A percentile compares a stretch with the other conserved stretches of the same genome.
Conservation (phyloP, 2,329 filamentous ascomycete species). For the Plectosphaerella sp. region DNA sequence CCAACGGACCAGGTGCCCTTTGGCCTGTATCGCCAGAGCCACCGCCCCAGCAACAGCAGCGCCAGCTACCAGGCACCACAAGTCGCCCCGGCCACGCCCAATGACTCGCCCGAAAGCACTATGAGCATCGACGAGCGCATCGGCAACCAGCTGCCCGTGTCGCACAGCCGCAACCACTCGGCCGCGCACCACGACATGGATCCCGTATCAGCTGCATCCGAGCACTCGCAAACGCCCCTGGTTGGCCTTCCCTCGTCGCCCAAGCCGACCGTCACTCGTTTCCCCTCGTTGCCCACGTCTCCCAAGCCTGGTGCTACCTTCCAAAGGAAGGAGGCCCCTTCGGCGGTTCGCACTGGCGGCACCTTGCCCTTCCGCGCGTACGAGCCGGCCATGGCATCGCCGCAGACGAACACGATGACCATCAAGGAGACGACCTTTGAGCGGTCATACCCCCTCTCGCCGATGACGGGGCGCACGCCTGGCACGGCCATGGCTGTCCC, state of each 20-base stretch:
- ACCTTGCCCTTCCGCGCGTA: constrained; percentile 58
- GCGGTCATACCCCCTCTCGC: constrained; percentile 48
- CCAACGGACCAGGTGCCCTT: constrained; percentile 41
- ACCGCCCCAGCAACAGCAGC: constrained; percentile 7
- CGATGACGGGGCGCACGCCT: constrained; percentile 53
- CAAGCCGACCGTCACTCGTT: constrained; percentile 28
- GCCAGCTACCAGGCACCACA: constrained; percentile 15
- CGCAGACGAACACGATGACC: constrained; percentile 37
- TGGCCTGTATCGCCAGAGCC: constrained; percentile 15
- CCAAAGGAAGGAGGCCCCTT: constrained; percentile 39
- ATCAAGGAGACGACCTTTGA: constrained; percentile 65
- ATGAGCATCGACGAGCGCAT: constrained; percentile 55
- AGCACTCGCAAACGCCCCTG: constrained; percentile 44
- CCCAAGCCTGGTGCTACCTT: constrained; percentile 40
- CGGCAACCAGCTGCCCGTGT: constrained; percentile 29
- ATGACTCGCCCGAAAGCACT: constrained; percentile 41
- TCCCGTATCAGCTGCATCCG: constrained; percentile 47
- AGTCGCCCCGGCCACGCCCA: constrained; percentile 39
- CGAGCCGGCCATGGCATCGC: constrained; percentile 50
- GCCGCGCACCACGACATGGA: constrained; percentile 36
- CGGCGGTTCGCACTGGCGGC: constrained; percentile 53
- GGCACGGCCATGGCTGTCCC: constrained; percentile 59
- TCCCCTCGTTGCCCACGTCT: constrained; percentile 38
- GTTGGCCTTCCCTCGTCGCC: constrained; percentile 46
- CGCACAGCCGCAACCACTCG: constrained; percentile 32